phyloP scores from a whole-genome alignment of 2,329 filamentous ascomycete species.

The Neofusicoccum umdonicola region DNA sequence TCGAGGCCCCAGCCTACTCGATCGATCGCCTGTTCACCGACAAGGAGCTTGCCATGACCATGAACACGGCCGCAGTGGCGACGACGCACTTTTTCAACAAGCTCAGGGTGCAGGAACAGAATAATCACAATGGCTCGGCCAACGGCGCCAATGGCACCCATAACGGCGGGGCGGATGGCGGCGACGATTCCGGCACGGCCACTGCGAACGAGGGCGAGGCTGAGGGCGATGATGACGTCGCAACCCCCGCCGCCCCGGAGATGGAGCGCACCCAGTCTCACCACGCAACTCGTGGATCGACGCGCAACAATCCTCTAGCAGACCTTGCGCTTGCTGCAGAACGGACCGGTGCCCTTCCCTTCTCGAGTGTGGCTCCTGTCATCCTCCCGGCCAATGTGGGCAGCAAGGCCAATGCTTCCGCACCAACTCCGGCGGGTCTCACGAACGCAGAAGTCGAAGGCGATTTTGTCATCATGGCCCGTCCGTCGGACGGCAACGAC shows the following conservation, averaged over 20 bases:
- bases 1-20: conserved; percentile 58
- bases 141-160: conserved; percentile 31
- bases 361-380: conserved; percentile 41
- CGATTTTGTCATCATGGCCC: conserved; percentile 49
- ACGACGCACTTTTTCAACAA: conserved; percentile 59
- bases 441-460: conserved; percentile 45
- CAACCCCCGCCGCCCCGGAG: conserved; percentile 48
- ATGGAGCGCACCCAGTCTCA: conserved; percentile 62
- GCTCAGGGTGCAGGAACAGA: conserved; percentile 40
- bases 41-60: conserved; percentile 62
- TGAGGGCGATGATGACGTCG: conserved; percentile 36
- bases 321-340: conserved; percentile 50
- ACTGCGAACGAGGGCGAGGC: conserved; percentile 33
- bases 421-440: conserved; percentile 46
- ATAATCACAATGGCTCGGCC: conserved; percentile 29
- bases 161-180: conserved; percentile 23
- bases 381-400: conserved; percentile 46
- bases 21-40: conserved; percentile 66
- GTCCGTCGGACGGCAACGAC: conserved; percentile 37
- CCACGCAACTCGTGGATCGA: conserved; percentile 52
- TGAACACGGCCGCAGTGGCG: conserved; percentile 60
- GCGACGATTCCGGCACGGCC: conserved; percentile 26
- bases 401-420: conserved; percentile 47
- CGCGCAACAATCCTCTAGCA: conserved; percentile 52
- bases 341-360: conserved; percentile 38